Evolutionary conservation across 2,329 filamentous ascomycete genomes (phyloP), one percentile per base, ranked within the genome.

Genomic region (Phialophora verrucosa): DNA sequence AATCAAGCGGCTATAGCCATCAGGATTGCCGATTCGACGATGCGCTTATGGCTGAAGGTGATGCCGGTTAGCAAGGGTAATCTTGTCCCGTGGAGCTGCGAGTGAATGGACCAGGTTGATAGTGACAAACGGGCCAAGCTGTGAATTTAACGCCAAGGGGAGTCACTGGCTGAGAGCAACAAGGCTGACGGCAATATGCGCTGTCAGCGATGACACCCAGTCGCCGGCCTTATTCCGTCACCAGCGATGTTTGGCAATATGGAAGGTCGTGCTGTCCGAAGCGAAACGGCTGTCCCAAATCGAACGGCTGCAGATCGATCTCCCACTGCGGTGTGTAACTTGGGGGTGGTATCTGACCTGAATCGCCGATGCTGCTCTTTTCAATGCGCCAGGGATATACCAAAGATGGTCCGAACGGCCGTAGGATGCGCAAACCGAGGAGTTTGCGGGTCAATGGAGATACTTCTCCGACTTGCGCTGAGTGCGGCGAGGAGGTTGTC

Each of bases 111-210:
- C 53, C 42, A n/a, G 23, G 7, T 50, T 27, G 44, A 54, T 23
- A 29, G 17, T 44, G 12, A 53, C 29, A 20, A 50, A 27, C 14
- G 35, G 50, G 38, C 63, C 62, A 65, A 38, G 56, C 2, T 25
- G 55, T 62, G 55, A 63, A 49, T 50, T 55, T 63, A 29, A 42
- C 51, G 62, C 49, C 29, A 53, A 61, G 53, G 31, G 31, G 44
- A 47, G 50, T 49, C 29, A 23, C 51, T 60, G 44, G 31, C 4
- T 38, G 49, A 53, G 14, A 50, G 50, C 12, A 32, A 61, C 53
- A 53, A 63, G 59, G 64, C 67, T 69, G 67, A 69, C 67, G 66
- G 67, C 64, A 65, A 64, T 53, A 65, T 66, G 64, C 62, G 62
- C 62, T 62, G 67, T 69, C 62, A 69, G 67, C 64, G 54, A 58